Evolutionary conservation across 495 filamentous ascomycete species (phyloP), one percentile per base, ranked within the genome.

Genomic region (Xylaria bambusicola): DNA sequence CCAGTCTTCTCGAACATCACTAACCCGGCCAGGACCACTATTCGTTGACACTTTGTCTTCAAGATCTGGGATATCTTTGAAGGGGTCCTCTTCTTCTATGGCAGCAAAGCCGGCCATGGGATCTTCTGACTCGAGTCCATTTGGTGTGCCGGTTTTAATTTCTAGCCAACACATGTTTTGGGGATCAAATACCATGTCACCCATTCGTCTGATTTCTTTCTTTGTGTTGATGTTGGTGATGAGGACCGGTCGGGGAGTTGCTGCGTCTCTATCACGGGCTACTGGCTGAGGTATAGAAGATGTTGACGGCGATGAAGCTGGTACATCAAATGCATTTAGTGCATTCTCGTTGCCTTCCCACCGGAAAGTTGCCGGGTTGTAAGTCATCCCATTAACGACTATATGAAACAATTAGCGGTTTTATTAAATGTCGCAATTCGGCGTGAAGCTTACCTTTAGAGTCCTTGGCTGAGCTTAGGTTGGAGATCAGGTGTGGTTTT

Each of bases 301-400:
- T 5, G 70, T 75, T 1, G 76, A 79, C 9, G 79, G 79, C 2
- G 80, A 79, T 47, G 73, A 78, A 6, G 63, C 80, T 62, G 74
- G 75, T 4, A 73, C 67, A 27, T 94, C 90, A 70, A 98, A 98
- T 10, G 85, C 84, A 40, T 78, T 80, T 20, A 96, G 76, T 13
- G 83, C 83, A 54, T 91, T 92, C 69, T 98, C 94, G 64, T 98
- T 98, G 38, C 94, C 94, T 76, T 98, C 94, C 94, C 95, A 98
- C 26, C 85, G 83, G 66, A 86, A 92, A 1, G 87, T 87, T 15
- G 73, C 70, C 1, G 94, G 90, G 68, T 98, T 98, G 73, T 95
- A 98, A 29, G 82, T 87, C 94, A 98, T 98, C 52, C 92, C 94
- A 66, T 94, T 92, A 56, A 96, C 82, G 62, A 86, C 92, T 92